phyloP scores from a whole-genome alignment of 108 stramenopile species.

The Conticribra weissflogii region DNA sequence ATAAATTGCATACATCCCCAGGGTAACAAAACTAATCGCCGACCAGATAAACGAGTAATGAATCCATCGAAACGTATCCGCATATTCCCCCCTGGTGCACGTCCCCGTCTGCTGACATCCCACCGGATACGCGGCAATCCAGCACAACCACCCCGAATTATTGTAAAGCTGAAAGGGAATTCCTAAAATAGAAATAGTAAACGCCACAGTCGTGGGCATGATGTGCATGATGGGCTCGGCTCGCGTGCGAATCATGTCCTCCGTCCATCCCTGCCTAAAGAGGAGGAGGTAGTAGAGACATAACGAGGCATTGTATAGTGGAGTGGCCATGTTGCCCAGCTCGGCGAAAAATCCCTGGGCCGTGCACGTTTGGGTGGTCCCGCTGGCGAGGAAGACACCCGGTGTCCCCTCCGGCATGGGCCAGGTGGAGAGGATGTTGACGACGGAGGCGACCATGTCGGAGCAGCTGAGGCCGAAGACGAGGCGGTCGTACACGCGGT shows the following conservation, averaged over 20 bases:
- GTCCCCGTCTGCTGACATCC: constrained; percentile 13
- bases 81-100: constrained; percentile 32
- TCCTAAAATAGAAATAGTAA: constrained; percentile 34
- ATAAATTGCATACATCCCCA: constrained; percentile 45
- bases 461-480: constrained; percentile 44
- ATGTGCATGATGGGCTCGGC: constrained; percentile 33
- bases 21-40: constrained; percentile 35
- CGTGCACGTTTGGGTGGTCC: constrained; percentile 44
- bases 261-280: constrained; percentile 33
- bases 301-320: constrained; percentile 44
- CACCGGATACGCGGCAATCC: constrained; percentile 36
- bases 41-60: constrained; percentile 47
- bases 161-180: constrained; percentile 42
- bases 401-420: constrained; percentile 45
- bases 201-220: constrained; percentile 24
- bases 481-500: constrained; percentile 44
- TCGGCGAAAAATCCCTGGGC: constrained; percentile 55
- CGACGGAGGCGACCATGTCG: constrained; percentile 40
- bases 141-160: constrained; percentile 46
- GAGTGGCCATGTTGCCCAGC: constrained; percentile 47
- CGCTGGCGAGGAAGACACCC: constrained; percentile 45
- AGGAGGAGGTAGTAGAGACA: constrained; percentile 39
- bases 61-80: constrained; percentile 37
- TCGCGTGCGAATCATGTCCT: constrained; percentile 18
- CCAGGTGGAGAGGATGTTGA: constrained; percentile 47